phyloP scores from a whole-genome alignment of 768 basidiomycete genomes.

The Mycena olivaceomarginata region DNA sequence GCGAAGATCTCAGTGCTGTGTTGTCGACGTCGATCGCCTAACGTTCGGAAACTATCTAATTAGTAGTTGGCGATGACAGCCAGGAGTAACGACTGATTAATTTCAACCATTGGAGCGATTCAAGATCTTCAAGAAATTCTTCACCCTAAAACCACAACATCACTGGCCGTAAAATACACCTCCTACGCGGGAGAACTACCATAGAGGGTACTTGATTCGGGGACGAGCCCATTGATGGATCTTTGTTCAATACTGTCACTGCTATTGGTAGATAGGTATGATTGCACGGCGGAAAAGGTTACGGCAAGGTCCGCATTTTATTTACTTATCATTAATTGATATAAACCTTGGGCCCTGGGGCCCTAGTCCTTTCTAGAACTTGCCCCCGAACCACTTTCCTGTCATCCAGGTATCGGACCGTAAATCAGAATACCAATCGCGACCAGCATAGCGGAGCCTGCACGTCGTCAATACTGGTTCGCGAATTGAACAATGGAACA shows the following conservation, averaged over 20 bases:
- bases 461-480: background rate
- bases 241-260: background rate
- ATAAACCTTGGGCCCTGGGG: background rate
- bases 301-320: background rate
- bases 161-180: too few relatives aligned
- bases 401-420: slow-evolving; percentile 41
- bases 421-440: slow-evolving; percentile 32
- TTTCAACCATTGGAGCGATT: background rate
- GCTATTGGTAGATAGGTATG: background rate
- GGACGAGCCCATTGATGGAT: background rate
- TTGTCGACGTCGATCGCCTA: background rate
- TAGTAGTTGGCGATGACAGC: background rate
- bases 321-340: background rate
- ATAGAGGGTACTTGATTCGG: background rate
- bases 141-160: background rate
- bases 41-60: background rate
- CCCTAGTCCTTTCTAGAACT: slow-evolving; percentile 18
- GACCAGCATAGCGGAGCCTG: slow-evolving; percentile 30
- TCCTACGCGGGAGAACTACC: too few relatives aligned
- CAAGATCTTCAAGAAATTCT: background rate
- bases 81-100: background rate
- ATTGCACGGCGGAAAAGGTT: background rate
- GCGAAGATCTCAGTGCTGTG: too few relatives aligned
- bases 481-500: slow-evolving; percentile 20
- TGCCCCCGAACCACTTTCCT: slow-evolving; percentile 33